These are phyloP conservation scores for Cyclotella sp. DNA, from an alignment of 108 stramenopile genomes.

Conservation along the genomic window DNA sequence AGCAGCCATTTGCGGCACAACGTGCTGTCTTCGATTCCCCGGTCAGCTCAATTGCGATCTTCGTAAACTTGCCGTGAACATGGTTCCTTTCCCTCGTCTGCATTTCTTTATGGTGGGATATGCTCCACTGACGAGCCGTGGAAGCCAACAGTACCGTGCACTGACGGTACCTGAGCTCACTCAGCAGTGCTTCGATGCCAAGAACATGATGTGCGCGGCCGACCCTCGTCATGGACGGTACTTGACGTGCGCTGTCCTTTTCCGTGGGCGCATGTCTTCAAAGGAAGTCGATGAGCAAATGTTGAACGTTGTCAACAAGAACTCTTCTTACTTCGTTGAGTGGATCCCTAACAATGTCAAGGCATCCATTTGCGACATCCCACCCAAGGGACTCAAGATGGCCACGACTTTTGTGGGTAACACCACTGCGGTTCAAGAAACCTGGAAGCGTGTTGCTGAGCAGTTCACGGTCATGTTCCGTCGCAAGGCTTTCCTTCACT, in stretches of 20 bases:
- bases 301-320: constrained; percentile 91
- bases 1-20: constrained; percentile 76
- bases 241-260: constrained; percentile 77
- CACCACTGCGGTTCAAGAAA: constrained; percentile 80
- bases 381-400: constrained; percentile 80
- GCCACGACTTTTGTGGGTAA: constrained; percentile 76
- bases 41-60: constrained; percentile 85
- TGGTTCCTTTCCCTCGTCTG: constrained; percentile 86
- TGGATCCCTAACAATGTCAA: constrained; percentile 94
- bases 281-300: constrained; percentile 88
- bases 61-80: constrained; percentile 82
- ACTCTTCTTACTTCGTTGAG: constrained; percentile 88
- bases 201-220: constrained; percentile 86
- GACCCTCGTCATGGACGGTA: constrained; percentile 81
- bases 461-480: constrained; percentile 92
- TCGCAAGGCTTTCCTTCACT: constrained; percentile 90
- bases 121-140: constrained; percentile 64
- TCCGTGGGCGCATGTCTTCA: constrained; percentile 71
- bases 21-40: constrained; percentile 86
- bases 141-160: constrained; percentile 74
- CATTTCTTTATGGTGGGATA: constrained; percentile 88
- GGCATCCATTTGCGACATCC: constrained; percentile 90
- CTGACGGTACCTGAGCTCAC: constrained; percentile 77
- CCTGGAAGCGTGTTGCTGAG: constrained; percentile 85
- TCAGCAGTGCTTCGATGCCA: constrained; percentile 77